Base-by-base conservation (phyloP, 2,329 filamentous ascomycete species). In the Penicillium sp. region DNA sequence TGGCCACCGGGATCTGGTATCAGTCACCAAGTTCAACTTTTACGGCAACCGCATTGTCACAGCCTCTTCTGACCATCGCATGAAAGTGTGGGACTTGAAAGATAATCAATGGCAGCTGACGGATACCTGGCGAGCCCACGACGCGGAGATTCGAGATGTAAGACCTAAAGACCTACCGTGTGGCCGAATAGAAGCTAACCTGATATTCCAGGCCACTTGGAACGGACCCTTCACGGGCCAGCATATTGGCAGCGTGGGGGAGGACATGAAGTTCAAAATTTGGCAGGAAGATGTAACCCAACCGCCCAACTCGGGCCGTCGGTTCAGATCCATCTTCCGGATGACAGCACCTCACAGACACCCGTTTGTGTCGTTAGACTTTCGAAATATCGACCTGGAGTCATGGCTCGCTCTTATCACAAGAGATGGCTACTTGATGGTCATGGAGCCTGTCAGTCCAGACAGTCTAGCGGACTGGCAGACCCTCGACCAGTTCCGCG, bases 1-100 rank as follows among this genome's bases (percentile, higher is more conserved):
- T 32, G 72, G 70, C 52, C 74, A 76, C 63, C 68, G 71, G 43
- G 74, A 95, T 67, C 79, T 93, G 39, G 87, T 95, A 44, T 84
- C 91, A 57, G 86, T 89, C 47, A 84, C 92, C 53, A 86, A 89
- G 58, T 95, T 95, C 79, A 96, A 96, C 71, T 85, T 84, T 58
- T 95, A 95, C 69, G 92, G 91, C 60, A 91, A 89, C 62, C 88
- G 91, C 60, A 91, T 92, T 76, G 88, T 91, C 37, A 93, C 90
- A 2, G 90, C 89, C 29, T 93, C 89, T 15, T 88, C 92, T 15
- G 92, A 97, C 69, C 92, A 95, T 69, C 89, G 87, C 68, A 86
- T 97, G 63, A 89, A 91, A 66, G 87, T 96, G 55, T 96, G 92
- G 80, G 86, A 93, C 65, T 84, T 80, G 50, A 77, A 84, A 58